phyloP scores from a whole-genome alignment of 73 alveolate species.

The Blepharisma japonicum region DNA sequence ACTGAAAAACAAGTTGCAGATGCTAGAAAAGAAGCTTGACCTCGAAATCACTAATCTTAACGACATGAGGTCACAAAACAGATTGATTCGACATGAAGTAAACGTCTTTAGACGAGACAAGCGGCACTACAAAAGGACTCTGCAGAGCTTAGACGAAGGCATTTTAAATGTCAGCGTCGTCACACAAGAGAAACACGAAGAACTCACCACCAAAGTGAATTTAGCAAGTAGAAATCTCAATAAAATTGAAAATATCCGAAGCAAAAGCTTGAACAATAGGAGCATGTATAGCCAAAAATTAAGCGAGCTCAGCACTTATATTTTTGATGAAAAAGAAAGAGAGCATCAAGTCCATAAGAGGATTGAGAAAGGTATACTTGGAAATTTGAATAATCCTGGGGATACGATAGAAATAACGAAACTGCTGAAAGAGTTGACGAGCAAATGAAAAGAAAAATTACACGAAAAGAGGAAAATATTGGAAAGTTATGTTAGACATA shows the following conservation, averaged over 20 bases:
- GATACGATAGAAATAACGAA: conserved; percentile 18
- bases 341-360: neutral
- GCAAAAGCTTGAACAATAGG: neutral
- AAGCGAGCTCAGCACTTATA: neutral
- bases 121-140: conserved; percentile 20
- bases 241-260: neutral
- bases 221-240: neutral
- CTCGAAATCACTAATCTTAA: conserved; percentile 1
- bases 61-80: conserved; percentile 15
- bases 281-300: conserved; percentile 2
- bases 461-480: conserved; percentile 63
- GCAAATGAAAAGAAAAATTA: conserved; percentile 54
- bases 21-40: conserved; percentile 19
- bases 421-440: neutral
- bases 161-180: neutral
- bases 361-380: conserved; percentile 14
- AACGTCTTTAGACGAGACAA: neutral
- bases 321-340: neutral
- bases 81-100: neutral
- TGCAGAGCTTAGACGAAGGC: neutral
- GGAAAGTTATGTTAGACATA: conserved; percentile 60
- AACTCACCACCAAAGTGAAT: neutral
- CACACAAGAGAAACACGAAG: conserved; percentile 2
- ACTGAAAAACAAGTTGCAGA: neutral
- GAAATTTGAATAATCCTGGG: neutral